A percentile compares a stretch with the other conserved stretches of the same genome.
Evolutionary conservation across 495 filamentous ascomycete genomes (phyloP).

Genomic region (Penicillium arizonense): DNA sequence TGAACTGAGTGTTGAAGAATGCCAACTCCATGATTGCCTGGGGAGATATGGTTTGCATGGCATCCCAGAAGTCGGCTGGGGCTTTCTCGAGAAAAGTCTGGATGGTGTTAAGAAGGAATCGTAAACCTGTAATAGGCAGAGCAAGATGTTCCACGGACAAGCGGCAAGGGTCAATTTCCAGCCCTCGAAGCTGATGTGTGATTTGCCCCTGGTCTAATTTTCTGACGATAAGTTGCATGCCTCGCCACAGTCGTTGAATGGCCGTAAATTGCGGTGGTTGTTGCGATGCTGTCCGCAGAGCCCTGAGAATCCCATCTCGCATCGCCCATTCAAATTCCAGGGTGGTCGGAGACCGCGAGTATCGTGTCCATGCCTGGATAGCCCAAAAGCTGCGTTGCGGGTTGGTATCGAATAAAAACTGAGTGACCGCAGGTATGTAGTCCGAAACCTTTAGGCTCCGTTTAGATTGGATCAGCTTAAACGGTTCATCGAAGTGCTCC

Average conservation of each 20-base stretch:
- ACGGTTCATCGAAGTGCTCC: constrained; percentile 71
- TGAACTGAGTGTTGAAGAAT: constrained; percentile 68
- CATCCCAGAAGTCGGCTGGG: constrained; percentile 79
- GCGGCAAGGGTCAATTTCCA: constrained; percentile 77
- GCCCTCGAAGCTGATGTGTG: constrained; percentile 69
- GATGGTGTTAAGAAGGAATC: constrained; percentile 63
- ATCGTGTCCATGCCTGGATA: constrained; percentile 60
- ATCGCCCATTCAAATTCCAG: constrained; percentile 84
- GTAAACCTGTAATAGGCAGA: constrained; percentile 57
- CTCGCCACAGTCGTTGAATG: constrained; percentile 71
- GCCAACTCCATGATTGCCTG: constrained; percentile 72
- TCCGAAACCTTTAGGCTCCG: constrained; percentile 66
- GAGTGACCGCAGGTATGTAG: constrained; percentile 74
- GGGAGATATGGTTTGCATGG: constrained; percentile 74
- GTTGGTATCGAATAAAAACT: constrained; percentile 73
- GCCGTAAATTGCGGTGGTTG: constrained; percentile 48
- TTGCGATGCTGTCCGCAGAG: constrained; percentile 36
- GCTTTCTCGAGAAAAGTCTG: constrained; percentile 67
- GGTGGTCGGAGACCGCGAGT: constrained; percentile 52
- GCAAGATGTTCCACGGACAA: constrained; percentile 73
- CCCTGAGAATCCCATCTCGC: constrained; percentile 56
- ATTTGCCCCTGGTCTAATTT: constrained; percentile 72
- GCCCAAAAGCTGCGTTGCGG: constrained; percentile 64
- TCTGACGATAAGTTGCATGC: constrained; percentile 65
- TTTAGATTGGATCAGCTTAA: constrained; percentile 70